Percentiles rank a stretch among this genome's conserved stretches.
Evolutionary conservation across 176 grass and related monocot genomes (phyloP).

Genomic region (Pontederia paniculata): DNA sequence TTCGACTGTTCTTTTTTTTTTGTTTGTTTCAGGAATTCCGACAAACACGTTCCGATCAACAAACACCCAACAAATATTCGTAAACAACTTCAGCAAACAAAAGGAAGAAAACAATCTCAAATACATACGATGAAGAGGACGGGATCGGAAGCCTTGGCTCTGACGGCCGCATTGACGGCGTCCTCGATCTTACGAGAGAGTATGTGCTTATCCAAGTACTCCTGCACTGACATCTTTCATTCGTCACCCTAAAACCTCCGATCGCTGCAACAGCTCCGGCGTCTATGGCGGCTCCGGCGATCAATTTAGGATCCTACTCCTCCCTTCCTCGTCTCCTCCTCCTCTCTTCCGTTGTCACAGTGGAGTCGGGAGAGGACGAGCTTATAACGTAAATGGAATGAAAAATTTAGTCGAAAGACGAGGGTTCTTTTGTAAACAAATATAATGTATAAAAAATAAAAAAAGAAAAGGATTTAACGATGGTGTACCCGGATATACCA

Average conservation of each 20-base stretch:
- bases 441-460: too few species aligned
- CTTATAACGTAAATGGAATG: too few species aligned
- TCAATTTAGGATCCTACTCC: too few species aligned
- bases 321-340: too few species aligned
- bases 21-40: not conserved
- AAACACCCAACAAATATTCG: not conserved
- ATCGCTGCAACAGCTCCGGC: too few species aligned
- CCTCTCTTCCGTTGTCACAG: too few species aligned
- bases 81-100: not conserved
- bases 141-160: constrained; percentile 64
- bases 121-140: constrained; percentile 60
- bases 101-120: not conserved
- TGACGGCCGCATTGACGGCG: constrained; percentile 94
- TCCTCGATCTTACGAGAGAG: constrained; percentile 96
- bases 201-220: constrained; percentile 86
- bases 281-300: too few species aligned
- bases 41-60: not conserved
- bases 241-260: not conserved
- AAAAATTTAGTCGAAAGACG: too few species aligned
- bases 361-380: too few species aligned
- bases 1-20: constrained; percentile 32
- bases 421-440: too few species aligned
- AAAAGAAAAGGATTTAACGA: too few species aligned
- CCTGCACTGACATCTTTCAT: constrained; percentile 74
- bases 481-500: too few species aligned